Conservation (phyloP, 176 grass and related monocot genomes). For the Canna indica region DNA sequence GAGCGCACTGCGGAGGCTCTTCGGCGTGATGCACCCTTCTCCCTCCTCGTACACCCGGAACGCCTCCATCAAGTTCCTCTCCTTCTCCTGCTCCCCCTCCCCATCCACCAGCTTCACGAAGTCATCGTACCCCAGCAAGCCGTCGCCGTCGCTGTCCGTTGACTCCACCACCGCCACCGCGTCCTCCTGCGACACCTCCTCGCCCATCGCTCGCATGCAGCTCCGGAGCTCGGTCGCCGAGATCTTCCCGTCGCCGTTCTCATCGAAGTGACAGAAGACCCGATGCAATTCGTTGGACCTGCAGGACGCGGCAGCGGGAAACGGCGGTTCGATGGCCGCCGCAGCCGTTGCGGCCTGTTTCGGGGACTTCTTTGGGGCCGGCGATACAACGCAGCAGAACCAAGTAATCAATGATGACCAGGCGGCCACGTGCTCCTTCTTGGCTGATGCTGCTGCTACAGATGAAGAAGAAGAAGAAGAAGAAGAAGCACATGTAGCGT, state of each 20-base stretch:
- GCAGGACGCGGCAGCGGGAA: background rate
- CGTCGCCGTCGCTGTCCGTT: slow-evolving; percentile 30
- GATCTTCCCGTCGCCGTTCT: slow-evolving; percentile 36
- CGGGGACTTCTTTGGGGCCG: background rate
- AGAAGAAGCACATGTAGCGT: background rate
- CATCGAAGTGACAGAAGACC: slow-evolving; percentile 30
- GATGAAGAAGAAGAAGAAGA: too few relatives aligned
- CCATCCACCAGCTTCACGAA: slow-evolving; percentile 25
- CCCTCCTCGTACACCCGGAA: slow-evolving; percentile 33
- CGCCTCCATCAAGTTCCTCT: slow-evolving; percentile 27
- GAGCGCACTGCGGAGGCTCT: slow-evolving; percentile 23
- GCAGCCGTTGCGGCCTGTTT: too few relatives aligned
- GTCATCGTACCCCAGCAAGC: slow-evolving; percentile 25
- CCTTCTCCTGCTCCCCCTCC: slow-evolving; percentile 28
- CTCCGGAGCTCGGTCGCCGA: slow-evolving; percentile 24
- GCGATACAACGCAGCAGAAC: background rate
- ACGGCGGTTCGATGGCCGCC: background rate
- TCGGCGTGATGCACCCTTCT: slow-evolving; percentile 31
- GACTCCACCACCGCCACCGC: slow-evolving; percentile 17
- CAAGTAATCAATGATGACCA: background rate
- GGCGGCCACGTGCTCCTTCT: background rate
- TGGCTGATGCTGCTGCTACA: too few relatives aligned
- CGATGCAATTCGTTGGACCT: slow-evolving; percentile 16
- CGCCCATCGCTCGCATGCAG: slow-evolving; percentile 18
- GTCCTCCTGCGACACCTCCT: slow-evolving; percentile 21